A percentile compares a stretch with the other conserved stretches of the same genome.
Evolutionary conservation across 169 alveolate genomes (phyloP).

Genomic region (Cryptosporidium felis): DNA sequence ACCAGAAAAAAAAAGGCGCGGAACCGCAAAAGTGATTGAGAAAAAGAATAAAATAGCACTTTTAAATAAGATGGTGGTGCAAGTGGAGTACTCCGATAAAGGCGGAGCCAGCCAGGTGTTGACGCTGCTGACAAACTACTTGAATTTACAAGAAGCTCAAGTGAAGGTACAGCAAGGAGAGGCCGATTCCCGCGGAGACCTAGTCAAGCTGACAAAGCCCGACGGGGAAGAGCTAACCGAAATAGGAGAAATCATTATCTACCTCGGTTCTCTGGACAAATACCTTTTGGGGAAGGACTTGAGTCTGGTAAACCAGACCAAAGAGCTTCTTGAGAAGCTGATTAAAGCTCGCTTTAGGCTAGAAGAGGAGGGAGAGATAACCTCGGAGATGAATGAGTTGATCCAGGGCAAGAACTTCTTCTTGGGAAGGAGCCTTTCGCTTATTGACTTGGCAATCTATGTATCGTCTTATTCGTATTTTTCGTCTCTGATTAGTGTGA

Average conservation of each 20-base stretch:
- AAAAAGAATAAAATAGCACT: no score
- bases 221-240: neutral
- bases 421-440: slow-evolving; percentile 22
- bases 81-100: neutral
- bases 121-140: neutral
- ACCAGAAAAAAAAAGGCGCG: no score
- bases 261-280: slow-evolving; percentile 26
- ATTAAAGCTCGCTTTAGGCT: neutral
- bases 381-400: neutral
- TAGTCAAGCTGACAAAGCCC: neutral
- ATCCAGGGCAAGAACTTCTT: slow-evolving; percentile 24
- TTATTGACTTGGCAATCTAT: slow-evolving; percentile 37
- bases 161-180: neutral
- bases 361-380: no score
- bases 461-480: neutral
- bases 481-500: neutral
- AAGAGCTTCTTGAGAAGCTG: slow-evolving; percentile 15
- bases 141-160: neutral
- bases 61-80: neutral
- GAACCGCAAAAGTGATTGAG: no score
- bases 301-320: neutral
- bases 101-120: neutral
- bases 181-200: neutral
- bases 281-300: slow-evolving; percentile 3
- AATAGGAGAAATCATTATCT: slow-evolving; percentile 1